These are phyloP conservation scores for Chamaecrista fasciculata DNA, from an alignment of 306 rosid species.

Conservation along the genomic window DNA sequence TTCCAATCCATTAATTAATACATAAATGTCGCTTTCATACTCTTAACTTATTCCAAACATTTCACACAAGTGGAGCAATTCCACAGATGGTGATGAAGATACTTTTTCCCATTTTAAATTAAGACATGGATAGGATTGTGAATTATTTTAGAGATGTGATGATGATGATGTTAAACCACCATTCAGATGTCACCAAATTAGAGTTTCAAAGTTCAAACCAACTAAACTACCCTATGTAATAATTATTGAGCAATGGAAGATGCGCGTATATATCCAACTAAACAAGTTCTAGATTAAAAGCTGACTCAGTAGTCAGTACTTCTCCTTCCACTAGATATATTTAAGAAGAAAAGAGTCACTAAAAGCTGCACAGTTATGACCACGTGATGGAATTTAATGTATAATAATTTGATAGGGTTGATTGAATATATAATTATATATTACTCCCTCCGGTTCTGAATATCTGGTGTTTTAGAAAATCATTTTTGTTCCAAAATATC, in stretches of 20 bases:
- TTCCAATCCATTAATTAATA: too few species aligned
- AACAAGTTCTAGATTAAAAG: slow-evolving; percentile 25
- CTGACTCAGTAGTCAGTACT: slow-evolving; percentile 29
- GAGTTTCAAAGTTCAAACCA: slow-evolving; percentile 35
- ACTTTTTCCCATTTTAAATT: neutral
- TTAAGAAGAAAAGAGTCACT: slow-evolving; percentile 5
- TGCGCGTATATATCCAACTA: neutral
- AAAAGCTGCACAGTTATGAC: slow-evolving; percentile 9
- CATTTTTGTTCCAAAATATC: too few species aligned
- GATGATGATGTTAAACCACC: slow-evolving; percentile 18
- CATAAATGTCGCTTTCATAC: neutral
- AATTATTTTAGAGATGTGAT: neutral
- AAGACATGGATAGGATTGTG: neutral
- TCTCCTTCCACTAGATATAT: too few species aligned
- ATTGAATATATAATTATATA: too few species aligned
- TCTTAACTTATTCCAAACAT: neutral
- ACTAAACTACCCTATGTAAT: slow-evolving; percentile 35
- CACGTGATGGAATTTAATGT: slow-evolving; percentile 43
- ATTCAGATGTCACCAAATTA: neutral
- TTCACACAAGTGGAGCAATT: neutral
- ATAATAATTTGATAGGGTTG: too few species aligned
- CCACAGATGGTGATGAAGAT: neutral
- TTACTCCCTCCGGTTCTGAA: too few species aligned
- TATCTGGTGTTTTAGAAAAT: too few species aligned
- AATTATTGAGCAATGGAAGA: slow-evolving; percentile 14